Percentiles rank a stretch among this genome's conserved stretches.
These are phyloP conservation scores for Posidonia australis DNA, from an alignment of 106 monocot genomes.

Conservation along the genomic window DNA sequence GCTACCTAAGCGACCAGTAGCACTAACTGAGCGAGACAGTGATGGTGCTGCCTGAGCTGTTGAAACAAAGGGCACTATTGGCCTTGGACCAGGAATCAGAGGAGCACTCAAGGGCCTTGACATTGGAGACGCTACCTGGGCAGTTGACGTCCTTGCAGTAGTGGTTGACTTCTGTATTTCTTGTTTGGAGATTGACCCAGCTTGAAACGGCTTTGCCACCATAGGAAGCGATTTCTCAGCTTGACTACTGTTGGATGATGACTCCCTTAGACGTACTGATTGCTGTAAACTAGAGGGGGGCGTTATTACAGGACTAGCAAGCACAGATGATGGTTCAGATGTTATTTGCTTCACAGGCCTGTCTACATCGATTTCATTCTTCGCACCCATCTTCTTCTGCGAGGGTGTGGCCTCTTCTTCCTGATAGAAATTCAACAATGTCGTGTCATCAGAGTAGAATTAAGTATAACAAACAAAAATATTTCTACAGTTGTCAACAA, in stretches of 20 bases:
- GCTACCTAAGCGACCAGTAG: conserved; percentile 39
- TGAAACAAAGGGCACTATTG: conserved; percentile 21
- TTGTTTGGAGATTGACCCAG: conserved; percentile 17
- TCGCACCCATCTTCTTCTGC: conserved; percentile 27
- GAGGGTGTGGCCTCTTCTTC: conserved; percentile 16
- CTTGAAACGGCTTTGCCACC: conserved; percentile 13
- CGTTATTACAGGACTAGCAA: conserved; percentile 26
- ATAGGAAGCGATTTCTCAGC: conserved; percentile 2
- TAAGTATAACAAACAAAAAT: background rate
- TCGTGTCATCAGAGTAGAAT: background rate
- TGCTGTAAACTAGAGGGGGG: conserved; percentile 7
- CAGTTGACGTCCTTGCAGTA: conserved; percentile 14
- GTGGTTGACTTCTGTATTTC: conserved; percentile 31
- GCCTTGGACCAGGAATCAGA: conserved; percentile 45
- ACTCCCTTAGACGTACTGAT: conserved; percentile 1
- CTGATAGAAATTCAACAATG: conserved; percentile 4
- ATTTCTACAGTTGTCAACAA: too few relatives aligned
- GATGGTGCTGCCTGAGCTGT: conserved; percentile 27
- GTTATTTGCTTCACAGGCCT: conserved; percentile 15
- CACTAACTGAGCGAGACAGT: conserved; percentile 57
- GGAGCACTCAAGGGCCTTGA: conserved; percentile 84
- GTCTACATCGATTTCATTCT: conserved; percentile 26
- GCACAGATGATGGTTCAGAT: conserved; percentile 27
- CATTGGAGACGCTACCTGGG: conserved; percentile 17
- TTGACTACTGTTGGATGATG: conserved; percentile 4